phyloP scores from a whole-genome alignment of 2,329 filamentous ascomycete genomes.

The Pyrenochaeta sp. region DNA sequence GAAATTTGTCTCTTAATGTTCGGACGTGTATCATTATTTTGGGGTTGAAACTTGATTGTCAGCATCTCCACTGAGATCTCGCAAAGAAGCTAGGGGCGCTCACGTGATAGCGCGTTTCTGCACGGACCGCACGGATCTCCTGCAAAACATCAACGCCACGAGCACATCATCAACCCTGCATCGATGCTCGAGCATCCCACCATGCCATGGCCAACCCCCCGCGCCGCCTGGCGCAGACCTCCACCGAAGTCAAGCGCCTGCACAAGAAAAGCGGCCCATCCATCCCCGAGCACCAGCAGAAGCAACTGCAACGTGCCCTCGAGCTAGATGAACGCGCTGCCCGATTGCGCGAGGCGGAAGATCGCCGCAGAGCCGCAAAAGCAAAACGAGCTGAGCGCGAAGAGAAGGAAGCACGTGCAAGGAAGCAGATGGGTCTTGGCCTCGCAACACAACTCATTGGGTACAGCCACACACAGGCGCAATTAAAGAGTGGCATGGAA shows the following conservation, averaged over 20 bases:
- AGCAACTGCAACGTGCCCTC: constrained; percentile 39
- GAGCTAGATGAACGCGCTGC: constrained; percentile 44
- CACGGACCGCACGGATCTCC: constrained; percentile 1
- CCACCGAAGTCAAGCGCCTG: constrained; percentile 42
- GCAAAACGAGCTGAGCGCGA: constrained; percentile 43
- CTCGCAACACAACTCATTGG: constrained; percentile 49
- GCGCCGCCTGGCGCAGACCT: constrained; percentile 41
- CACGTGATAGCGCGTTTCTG: constrained; percentile 13
- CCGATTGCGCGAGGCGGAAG: constrained; percentile 42
- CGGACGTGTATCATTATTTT: too few species aligned
- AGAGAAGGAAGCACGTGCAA: constrained; percentile 35
- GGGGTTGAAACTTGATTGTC: too few species aligned
- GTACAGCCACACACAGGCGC: constrained; percentile 47
- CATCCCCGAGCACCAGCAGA: constrained; percentile 34
- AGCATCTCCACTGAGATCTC: too few species aligned
- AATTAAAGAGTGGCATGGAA: constrained; percentile 49
- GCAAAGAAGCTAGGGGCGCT: too few species aligned
- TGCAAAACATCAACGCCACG: constrained; percentile 6
- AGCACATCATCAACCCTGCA: neutral
- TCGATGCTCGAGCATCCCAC: constrained; percentile 4
- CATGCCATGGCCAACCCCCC: constrained; percentile 33
- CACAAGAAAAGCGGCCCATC: constrained; percentile 39
- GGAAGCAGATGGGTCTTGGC: constrained; percentile 41
- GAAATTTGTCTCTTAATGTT: too few species aligned
- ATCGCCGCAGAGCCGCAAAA: constrained; percentile 34